Percentiles rank a stretch among this genome's conserved stretches.
Conservation (phyloP, 2,329 filamentous ascomycete species). For the Apiospora rasikravindrae region DNA sequence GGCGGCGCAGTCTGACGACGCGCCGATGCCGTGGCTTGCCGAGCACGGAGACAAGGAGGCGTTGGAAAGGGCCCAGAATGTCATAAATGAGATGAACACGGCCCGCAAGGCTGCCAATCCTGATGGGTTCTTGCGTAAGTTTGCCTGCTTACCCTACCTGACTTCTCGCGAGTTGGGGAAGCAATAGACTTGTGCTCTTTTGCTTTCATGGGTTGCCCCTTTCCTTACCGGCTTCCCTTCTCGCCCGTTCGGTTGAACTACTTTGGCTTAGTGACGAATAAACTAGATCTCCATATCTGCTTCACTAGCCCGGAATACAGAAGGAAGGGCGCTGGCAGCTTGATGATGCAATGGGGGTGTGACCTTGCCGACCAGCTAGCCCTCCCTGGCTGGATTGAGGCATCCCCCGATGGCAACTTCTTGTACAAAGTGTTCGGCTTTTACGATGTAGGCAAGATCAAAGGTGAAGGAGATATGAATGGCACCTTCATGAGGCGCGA, state of each 20-base stretch:
- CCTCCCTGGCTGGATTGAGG: constrained; percentile 44
- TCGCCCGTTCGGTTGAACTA: background rate
- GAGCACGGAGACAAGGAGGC: constrained; percentile 41
- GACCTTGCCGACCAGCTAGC: constrained; percentile 43
- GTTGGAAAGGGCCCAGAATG: constrained; percentile 34
- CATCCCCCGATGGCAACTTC: constrained; percentile 37
- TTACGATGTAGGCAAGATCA: background rate
- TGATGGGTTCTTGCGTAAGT: constrained; percentile 41
- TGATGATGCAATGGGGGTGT: constrained; percentile 43
- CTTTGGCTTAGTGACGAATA: background rate
- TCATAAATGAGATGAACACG: constrained; percentile 37
- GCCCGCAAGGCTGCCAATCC: constrained; percentile 39
- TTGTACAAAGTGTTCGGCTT: constrained; percentile 45
- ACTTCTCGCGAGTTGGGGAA: no score
- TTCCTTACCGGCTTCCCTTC: background rate
- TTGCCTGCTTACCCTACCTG: background rate
- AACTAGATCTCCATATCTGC: constrained; percentile 42
- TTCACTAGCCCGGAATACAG: constrained; percentile 46
- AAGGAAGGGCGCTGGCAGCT: constrained; percentile 40
- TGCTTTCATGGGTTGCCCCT: background rate
- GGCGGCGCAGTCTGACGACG: constrained; percentile 29
- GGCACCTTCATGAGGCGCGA: constrained; percentile 10
- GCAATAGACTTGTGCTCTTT: background rate
- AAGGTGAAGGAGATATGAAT: background rate
- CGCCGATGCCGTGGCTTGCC: constrained; percentile 30